phyloP scores from a whole-genome alignment of 2,329 filamentous ascomycete species.

The Talaromyces piceae region DNA sequence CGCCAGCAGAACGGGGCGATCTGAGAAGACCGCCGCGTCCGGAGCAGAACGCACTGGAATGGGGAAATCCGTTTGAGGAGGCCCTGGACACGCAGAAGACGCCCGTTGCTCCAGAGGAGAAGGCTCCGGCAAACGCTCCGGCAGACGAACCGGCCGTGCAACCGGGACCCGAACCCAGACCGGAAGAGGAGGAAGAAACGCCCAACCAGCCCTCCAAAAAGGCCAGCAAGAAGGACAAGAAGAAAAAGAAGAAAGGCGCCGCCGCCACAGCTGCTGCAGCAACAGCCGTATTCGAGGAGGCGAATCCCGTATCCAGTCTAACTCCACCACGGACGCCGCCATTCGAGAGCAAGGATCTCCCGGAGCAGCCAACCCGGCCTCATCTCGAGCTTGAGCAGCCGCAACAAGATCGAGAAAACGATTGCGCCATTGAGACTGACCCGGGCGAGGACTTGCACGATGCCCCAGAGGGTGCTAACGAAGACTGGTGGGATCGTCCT shows the following conservation, averaged over 20 bases:
- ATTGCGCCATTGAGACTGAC: slow-evolving; percentile 11
- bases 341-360: slow-evolving; percentile 14
- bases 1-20: slow-evolving; percentile 12
- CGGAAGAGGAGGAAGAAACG: slow-evolving; percentile 4
- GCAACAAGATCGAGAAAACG: not conserved
- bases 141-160: not conserved
- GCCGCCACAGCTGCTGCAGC: not conserved
- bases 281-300: slow-evolving; percentile 18
- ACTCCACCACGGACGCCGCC: slow-evolving; percentile 35
- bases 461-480: slow-evolving; percentile 5
- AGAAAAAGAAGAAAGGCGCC: slow-evolving; percentile 18
- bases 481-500: slow-evolving; percentile 11
- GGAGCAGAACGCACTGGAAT: not conserved
- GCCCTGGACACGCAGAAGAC: not conserved
- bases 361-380: not conserved
- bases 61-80: slow-evolving; percentile 11
- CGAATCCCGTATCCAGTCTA: slow-evolving; percentile 16
- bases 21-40: slow-evolving; percentile 4
- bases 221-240: slow-evolving; percentile 24
- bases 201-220: slow-evolving; percentile 13
- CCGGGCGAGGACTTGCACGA: slow-evolving; percentile 8
- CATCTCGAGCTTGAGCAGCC: not conserved
- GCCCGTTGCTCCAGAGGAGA: not conserved
- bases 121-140: not conserved
- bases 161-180: not conserved